Evolutionary conservation across 2,329 filamentous ascomycete species (phyloP).

Genomic region (Fonsecaea pugnacius): DNA sequence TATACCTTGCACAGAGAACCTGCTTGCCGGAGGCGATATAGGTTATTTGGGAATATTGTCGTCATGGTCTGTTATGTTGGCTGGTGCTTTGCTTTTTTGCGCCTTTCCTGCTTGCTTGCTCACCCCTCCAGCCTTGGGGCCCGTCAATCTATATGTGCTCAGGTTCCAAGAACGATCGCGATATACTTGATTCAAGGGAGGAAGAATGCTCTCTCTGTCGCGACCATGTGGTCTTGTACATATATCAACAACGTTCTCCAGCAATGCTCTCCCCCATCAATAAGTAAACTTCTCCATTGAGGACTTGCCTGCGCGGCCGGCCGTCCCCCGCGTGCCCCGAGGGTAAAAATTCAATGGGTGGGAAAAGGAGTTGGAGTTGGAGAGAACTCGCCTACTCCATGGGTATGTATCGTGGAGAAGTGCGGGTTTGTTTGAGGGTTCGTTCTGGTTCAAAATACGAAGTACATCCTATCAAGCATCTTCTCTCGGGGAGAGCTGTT

Average conservation of each 20-base stretch:
- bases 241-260: not conserved
- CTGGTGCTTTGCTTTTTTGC: not conserved
- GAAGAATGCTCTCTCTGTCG: not conserved
- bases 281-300: not conserved
- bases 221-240: not conserved
- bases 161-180: too few relatives aligned
- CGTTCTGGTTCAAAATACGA: too few relatives aligned
- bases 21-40: constrained; percentile 10
- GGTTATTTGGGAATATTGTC: constrained; percentile 14
- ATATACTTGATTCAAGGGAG: too few relatives aligned
- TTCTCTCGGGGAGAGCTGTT: not conserved
- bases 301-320: not conserved
- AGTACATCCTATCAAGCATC: not conserved
- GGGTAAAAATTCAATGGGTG: not conserved
- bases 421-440: not conserved
- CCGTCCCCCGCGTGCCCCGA: not conserved
- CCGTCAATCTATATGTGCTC: too few relatives aligned
- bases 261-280: not conserved
- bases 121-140: too few relatives aligned
- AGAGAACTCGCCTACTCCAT: not conserved
- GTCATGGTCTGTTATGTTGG: constrained; percentile 9
- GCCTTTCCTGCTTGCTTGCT: not conserved
- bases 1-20: constrained; percentile 20
- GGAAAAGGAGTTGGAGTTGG: not conserved
- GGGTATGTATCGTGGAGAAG: not conserved